These are phyloP conservation scores for Phytophthora boehmeriae DNA, from an alignment of 352 stramenopile species.

Conservation along the genomic window DNA sequence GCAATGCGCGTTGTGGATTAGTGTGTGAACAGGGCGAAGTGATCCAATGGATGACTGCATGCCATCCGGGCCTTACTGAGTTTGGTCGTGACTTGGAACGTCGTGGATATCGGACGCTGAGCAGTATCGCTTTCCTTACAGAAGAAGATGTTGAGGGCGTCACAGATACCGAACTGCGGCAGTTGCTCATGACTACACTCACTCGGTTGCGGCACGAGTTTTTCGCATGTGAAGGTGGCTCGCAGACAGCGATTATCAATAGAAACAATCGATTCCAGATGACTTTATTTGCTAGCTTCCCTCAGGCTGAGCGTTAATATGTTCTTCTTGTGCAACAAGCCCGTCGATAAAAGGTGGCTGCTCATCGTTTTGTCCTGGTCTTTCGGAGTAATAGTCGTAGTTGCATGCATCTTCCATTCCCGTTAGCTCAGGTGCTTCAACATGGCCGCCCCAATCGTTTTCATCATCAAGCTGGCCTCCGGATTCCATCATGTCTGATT, in stretches of 20 bases:
- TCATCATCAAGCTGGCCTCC: not conserved
- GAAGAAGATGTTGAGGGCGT: slow-evolving; percentile 64
- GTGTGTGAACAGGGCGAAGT: slow-evolving; percentile 83
- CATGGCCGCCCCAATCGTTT: slow-evolving; percentile 12
- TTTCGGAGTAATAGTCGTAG: slow-evolving; percentile 10
- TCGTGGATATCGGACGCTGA: slow-evolving; percentile 71
- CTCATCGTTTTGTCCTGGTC: slow-evolving; percentile 7
- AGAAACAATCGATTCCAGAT: slow-evolving; percentile 5
- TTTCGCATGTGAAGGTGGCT: slow-evolving; percentile 73
- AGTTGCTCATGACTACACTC: slow-evolving; percentile 69
- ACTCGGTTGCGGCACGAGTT: slow-evolving; percentile 76
- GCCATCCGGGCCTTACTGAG: slow-evolving; percentile 61
- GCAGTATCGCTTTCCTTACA: slow-evolving; percentile 84
- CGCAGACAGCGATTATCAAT: slow-evolving; percentile 14
- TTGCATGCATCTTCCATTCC: slow-evolving; percentile 5
- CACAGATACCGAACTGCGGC: slow-evolving; percentile 36
- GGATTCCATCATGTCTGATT: slow-evolving; percentile 1
- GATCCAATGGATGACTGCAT: slow-evolving; percentile 87
- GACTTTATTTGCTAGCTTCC: too few species aligned
- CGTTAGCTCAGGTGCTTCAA: not conserved
- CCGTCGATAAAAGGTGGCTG: not conserved
- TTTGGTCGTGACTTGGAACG: slow-evolving; percentile 68
- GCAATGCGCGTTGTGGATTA: slow-evolving; percentile 13
- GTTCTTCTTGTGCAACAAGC: not conserved
- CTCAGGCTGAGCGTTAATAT: not conserved